These are phyloP conservation scores for Cubamyces lactineus DNA, from an alignment of 768 basidiomycete genomes.

Conservation along the genomic window DNA sequence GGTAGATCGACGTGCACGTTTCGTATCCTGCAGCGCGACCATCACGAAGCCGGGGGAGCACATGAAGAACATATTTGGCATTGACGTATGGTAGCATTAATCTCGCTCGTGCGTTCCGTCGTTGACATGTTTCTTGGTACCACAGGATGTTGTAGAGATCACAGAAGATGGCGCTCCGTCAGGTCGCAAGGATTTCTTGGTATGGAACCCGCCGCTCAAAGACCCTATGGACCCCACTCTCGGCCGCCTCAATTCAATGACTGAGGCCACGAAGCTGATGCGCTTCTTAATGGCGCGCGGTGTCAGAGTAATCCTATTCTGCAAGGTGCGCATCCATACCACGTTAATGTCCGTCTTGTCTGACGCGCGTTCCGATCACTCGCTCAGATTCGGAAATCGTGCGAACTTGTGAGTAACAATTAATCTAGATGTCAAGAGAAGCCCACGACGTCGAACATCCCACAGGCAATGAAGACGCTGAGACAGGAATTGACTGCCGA, in stretches of 20 bases:
- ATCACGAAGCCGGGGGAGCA: conserved; percentile 75
- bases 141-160: conserved; percentile 63
- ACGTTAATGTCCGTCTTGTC: neutral
- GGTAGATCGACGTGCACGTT: conserved; percentile 58
- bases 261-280: conserved; percentile 75
- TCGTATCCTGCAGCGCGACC: conserved; percentile 89
- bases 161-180: conserved; percentile 83
- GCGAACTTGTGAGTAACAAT: conserved; percentile 65
- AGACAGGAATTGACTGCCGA: conserved; percentile 71
- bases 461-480: conserved; percentile 78
- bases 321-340: conserved; percentile 56
- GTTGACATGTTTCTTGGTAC: neutral
- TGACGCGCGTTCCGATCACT: neutral
- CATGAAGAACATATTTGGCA: conserved; percentile 77
- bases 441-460: neutral
- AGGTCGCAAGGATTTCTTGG: conserved; percentile 75
- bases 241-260: conserved; percentile 60
- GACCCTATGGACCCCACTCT: conserved; percentile 56
- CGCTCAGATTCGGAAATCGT: conserved; percentile 71
- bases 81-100: conserved; percentile 41
- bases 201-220: conserved; percentile 73
- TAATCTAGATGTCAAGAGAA: too few species aligned
- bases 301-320: conserved; percentile 84
- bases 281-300: conserved; percentile 82
- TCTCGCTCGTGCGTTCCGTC: neutral